Percentiles rank a stretch among this genome's conserved stretches.
Evolutionary conservation across 2,329 filamentous ascomycete species (phyloP).

Genomic region (Lasiodiplodia sp.): DNA sequence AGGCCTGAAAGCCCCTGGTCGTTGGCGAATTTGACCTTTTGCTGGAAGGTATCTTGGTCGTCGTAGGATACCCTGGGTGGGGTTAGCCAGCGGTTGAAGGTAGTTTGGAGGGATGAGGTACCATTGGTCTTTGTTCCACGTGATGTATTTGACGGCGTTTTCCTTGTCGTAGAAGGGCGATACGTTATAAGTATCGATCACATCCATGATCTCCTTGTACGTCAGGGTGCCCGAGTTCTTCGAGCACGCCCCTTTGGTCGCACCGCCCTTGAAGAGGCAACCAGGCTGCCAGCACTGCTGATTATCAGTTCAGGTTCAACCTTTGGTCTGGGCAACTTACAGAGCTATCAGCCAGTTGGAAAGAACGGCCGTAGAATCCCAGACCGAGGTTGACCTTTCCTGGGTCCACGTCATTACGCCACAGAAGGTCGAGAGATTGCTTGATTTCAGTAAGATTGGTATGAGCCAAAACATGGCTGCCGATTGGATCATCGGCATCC

Average conservation of each 20-base stretch:
- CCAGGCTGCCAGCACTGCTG: conserved; percentile 35
- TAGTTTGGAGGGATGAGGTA: background rate
- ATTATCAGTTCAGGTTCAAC: background rate
- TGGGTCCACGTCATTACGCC: conserved; percentile 53
- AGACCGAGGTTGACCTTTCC: conserved; percentile 54
- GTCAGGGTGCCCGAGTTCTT: conserved; percentile 43
- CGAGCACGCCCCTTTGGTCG: conserved; percentile 40
- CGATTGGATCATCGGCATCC: conserved; percentile 45
- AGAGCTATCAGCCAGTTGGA: conserved; percentile 35
- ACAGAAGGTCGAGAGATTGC: conserved; percentile 52
- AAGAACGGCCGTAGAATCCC: conserved; percentile 55
- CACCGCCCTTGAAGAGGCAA: conserved; percentile 36
- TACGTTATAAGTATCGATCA: conserved; percentile 36
- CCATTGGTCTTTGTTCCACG: conserved; percentile 45
- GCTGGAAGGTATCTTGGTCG: conserved; percentile 45
- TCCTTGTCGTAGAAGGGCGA: conserved; percentile 38
- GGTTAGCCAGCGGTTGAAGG: background rate
- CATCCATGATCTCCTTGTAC: conserved; percentile 47
- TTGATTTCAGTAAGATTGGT: conserved; percentile 59
- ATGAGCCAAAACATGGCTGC: conserved; percentile 47
- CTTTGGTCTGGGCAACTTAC: background rate
- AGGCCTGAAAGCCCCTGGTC: conserved; percentile 41
- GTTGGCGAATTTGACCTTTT: conserved; percentile 46
- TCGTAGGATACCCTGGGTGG: conserved; percentile 48
- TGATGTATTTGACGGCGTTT: conserved; percentile 45